These are phyloP conservation scores for Auricularia heimuer DNA, from an alignment of 768 basidiomycete genomes.

Conservation along the genomic window DNA sequence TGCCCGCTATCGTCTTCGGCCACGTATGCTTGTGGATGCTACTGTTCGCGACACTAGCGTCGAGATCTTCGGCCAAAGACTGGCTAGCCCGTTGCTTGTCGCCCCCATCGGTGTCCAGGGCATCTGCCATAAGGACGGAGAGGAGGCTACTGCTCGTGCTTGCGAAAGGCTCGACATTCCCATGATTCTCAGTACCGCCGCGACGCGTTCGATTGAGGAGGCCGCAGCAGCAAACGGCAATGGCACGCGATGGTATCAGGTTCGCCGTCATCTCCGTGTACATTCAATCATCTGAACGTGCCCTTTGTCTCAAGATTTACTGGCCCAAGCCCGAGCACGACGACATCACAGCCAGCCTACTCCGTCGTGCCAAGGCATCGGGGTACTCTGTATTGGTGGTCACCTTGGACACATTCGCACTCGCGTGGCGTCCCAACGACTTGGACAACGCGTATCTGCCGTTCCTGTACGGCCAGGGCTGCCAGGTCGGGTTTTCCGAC, in stretches of 20 bases:
- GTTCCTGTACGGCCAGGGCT: constrained; percentile 49
- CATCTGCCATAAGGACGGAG: constrained; percentile 60
- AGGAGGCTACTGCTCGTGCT: constrained; percentile 59
- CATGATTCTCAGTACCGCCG: constrained; percentile 68
- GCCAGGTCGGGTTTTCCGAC: constrained; percentile 60
- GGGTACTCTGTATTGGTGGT: constrained; percentile 64
- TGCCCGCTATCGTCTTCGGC: constrained; percentile 17
- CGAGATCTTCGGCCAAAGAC: constrained; percentile 13
- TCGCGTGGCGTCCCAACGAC: constrained; percentile 75
- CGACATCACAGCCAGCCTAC: constrained; percentile 53
- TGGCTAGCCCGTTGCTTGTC: constrained; percentile 17
- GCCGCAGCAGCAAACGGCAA: constrained; percentile 65
- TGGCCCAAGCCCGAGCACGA: constrained; percentile 38
- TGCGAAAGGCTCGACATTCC: constrained; percentile 54
- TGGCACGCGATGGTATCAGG: constrained; percentile 68
- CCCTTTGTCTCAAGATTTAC: background rate
- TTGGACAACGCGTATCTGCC: constrained; percentile 52
- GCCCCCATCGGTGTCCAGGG: constrained; percentile 63
- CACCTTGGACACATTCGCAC: constrained; percentile 62
- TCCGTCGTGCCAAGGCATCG: constrained; percentile 52
- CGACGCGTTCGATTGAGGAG: constrained; percentile 61
- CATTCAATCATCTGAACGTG: no score
- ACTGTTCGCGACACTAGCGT: constrained; percentile 35
- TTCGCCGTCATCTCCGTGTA: no score
- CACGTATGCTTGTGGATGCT: constrained; percentile 62